Evolutionary conservation across 768 basidiomycete genomes (phyloP), one percentile per base, ranked within the genome.

Genomic region (Lanmaoa rubissima): DNA sequence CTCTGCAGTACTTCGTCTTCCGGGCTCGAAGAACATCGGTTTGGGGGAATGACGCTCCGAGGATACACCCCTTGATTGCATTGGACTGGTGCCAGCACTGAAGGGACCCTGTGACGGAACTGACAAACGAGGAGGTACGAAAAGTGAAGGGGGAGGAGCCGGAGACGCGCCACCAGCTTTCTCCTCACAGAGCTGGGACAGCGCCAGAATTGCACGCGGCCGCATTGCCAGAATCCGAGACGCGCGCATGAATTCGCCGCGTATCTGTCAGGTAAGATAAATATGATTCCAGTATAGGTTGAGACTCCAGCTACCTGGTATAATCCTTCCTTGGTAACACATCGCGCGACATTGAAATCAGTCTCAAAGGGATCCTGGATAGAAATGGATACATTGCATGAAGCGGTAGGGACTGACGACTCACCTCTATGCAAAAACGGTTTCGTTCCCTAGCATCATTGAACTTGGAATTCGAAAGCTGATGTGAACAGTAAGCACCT

Each of bases 221-320:
- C 88, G 87, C 60, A 79, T 76, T 12, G 86, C 79, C 35, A 99
- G 78, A 54, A 98, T 91, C 53, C 94, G 82, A 24, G 88, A 86
- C 5, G 95, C 96, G 36, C 96, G 88, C 92, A 96, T 96, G 71
- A 99, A 96, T 75, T 98, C 96, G 10, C 96, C 95, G 14, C 96
- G 94, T 67, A 99, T 94, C 95, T 98, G 62, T 9, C 44, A 32
- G 4, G 9, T 17, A n/a, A 51, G 34, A n/a, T 64, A n/a, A 51
- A 39, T 16, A 21, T 13, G 34, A 28, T 19, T 38, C 39, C 12
- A n/a, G 26, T 11, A 5, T 5, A 38, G 28, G 35, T 38, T 17
- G 32, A 24, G 38, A 54, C 40, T 12, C 39, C 24, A 32, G 43
- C 65, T 66, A 95, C 95, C 41, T 92, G 93, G 67, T 97, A 98